Conservation (phyloP, 2,329 filamentous ascomycete species). For the Phaeoacremonium minimum region DNA sequence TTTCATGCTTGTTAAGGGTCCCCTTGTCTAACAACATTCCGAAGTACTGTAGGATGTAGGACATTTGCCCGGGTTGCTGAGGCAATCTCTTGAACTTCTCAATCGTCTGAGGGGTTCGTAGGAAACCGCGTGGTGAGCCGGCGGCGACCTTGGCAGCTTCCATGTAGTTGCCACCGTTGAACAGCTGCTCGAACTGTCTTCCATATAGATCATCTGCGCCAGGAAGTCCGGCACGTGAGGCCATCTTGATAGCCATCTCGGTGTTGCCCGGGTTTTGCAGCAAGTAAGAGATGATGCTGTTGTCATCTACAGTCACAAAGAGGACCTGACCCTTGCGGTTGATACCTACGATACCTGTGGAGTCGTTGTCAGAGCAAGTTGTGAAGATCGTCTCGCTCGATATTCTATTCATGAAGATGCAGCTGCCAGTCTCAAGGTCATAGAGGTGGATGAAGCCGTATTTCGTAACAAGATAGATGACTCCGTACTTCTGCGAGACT, state of each 20-base stretch:
- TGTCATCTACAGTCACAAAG: slow-evolving; percentile 89
- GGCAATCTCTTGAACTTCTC: slow-evolving; percentile 90
- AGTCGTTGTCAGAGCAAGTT: slow-evolving; percentile 77
- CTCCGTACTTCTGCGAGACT: slow-evolving; percentile 91
- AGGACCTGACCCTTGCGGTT: slow-evolving; percentile 98
- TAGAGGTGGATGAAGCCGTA: slow-evolving; percentile 99
- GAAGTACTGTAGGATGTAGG: slow-evolving; percentile 94
- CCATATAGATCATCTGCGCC: slow-evolving; percentile 92
- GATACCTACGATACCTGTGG: slow-evolving; percentile 85
- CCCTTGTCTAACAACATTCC: slow-evolving; percentile 97
- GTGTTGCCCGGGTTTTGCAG: slow-evolving; percentile 95
- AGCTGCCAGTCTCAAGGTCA: slow-evolving; percentile 90
- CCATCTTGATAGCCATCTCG: slow-evolving; percentile 91
- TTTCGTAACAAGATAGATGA: slow-evolving; percentile 97
- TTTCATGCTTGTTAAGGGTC: slow-evolving; percentile 86
- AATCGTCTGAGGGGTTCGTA: slow-evolving; percentile 91
- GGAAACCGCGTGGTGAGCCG: slow-evolving; percentile 91
- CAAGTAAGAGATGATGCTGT: slow-evolving; percentile 86
- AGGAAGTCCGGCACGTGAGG: slow-evolving; percentile 86
- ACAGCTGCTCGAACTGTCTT: slow-evolving; percentile 86
- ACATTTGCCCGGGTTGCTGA: slow-evolving; percentile 78
- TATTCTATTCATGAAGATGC: slow-evolving; percentile 99
- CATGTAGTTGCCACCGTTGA: slow-evolving; percentile 73
- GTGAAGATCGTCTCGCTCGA: slow-evolving; percentile 99
- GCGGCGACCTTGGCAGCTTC: slow-evolving; percentile 95